phyloP scores from a whole-genome alignment of 179 eudicot genomes.

The Spergularia azorica region DNA sequence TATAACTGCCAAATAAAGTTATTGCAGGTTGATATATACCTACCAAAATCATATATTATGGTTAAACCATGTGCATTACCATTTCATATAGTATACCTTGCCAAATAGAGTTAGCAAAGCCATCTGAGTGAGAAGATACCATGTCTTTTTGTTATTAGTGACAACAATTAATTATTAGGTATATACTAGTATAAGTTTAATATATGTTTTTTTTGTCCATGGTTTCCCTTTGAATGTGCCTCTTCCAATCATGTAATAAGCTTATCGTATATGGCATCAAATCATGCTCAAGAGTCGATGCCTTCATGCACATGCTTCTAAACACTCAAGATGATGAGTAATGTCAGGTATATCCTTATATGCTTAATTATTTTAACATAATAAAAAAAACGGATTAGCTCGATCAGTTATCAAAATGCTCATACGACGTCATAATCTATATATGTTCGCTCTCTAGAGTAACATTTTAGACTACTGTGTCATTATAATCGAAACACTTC shows the following conservation, averaged over 20 bases:
- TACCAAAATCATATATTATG: neutral
- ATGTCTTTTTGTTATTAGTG: slow-evolving; percentile 14
- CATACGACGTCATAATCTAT: no score
- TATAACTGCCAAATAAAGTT: neutral
- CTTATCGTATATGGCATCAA: no score
- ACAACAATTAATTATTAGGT: no score
- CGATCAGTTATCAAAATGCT: no score
- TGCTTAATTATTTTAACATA: no score
- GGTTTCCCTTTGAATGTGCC: neutral
- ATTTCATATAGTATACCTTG: neutral
- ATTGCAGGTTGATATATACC: neutral
- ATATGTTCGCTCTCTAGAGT: no score
- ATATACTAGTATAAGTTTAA: no score
- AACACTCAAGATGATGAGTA: neutral
- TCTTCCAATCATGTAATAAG: neutral
- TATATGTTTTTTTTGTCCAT: neutral
- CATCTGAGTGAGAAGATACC: slow-evolving; percentile 25
- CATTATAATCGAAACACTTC: no score
- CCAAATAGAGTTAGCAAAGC: slow-evolving; percentile 3
- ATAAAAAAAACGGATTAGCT: no score
- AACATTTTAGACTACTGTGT: no score
- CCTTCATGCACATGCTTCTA: neutral
- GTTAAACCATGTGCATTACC: slow-evolving; percentile 21
- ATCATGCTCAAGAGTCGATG: no score
- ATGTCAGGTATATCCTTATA: neutral